These are phyloP conservation scores for Aechmea fasciata DNA, from an alignment of 176 grass and related monocot genomes.

Conservation along the genomic window DNA sequence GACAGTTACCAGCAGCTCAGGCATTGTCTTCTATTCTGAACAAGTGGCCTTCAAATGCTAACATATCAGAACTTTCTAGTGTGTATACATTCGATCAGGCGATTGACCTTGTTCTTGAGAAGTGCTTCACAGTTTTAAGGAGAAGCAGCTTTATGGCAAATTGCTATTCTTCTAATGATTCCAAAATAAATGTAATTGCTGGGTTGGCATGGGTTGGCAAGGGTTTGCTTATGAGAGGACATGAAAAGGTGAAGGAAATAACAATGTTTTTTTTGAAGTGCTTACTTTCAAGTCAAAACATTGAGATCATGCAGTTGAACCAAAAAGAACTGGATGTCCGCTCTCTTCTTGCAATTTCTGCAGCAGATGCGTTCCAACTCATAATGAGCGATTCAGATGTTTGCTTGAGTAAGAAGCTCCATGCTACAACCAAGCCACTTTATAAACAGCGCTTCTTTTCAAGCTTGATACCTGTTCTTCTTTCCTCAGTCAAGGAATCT, in stretches of 20 bases:
- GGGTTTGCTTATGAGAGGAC: constrained; percentile 91
- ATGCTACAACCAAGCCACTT: constrained; percentile 79
- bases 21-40: constrained; percentile 86
- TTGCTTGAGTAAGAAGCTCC: constrained; percentile 84
- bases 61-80: constrained; percentile 16
- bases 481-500: constrained; percentile 67
- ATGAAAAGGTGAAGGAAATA: constrained; percentile 86
- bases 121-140: constrained; percentile 37
- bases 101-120: constrained; percentile 49
- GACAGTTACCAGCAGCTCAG: constrained; percentile 66
- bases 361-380: constrained; percentile 74
- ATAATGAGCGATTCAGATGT: constrained; percentile 86
- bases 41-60: constrained; percentile 41
- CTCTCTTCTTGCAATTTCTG: constrained; percentile 39
- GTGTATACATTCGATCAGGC: constrained; percentile 51
- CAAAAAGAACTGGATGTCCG: constrained; percentile 21
- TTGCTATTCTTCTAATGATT: constrained; percentile 20
- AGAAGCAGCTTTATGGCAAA: constrained; percentile 19
- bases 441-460: constrained; percentile 98
- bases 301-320: background rate
- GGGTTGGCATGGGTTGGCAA: constrained; percentile 83
- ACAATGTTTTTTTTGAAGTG: constrained; percentile 69
- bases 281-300: constrained; percentile 36
- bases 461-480: constrained; percentile 62
- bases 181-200: constrained; percentile 35